Base-by-base conservation (phyloP, 352 stramenopile species). In the Phytophthora aleatoria region DNA sequence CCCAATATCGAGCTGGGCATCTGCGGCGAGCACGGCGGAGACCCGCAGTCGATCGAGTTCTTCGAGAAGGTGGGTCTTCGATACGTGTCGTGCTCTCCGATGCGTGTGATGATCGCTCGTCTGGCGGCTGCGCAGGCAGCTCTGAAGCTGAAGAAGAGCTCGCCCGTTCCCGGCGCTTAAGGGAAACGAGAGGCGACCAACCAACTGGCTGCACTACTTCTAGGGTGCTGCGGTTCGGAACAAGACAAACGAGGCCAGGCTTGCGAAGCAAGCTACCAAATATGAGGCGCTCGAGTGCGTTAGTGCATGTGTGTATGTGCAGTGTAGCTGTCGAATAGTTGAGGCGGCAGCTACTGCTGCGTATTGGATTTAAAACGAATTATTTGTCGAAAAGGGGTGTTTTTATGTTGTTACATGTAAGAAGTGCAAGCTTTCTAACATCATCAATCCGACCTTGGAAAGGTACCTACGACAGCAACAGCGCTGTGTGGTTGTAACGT, bases 41-140 rank as follows among this genome's bases (percentile, higher is more conserved):
- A 67, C 59, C 59, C 59, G 49, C 47, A 69, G 48, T 69, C 61
- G 27, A 69, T 69, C 33, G 61, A 69, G 61, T 64, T 69, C 61
- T 69, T 69, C 49, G 61, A 69, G 61, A 59, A 54, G 38, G 54
- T 69, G 53, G 61, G 54, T 5, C 53, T 69, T 15, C 54, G 38
- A 31, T 69, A 64, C 33, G 47, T 69, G 31, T 69, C 54, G 31
- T 69, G 61, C 61, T 69, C 61, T 39, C 55, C 61, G 54, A 64
- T 69, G 61, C 61, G 61, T 48, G 61, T 69, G 47, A 64, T 69
- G 53, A 69, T 69, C 61, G 61, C 61, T 44, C 61, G 61, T 59
- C 54, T 71, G 35, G 63, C 63, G 57, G 63, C 63, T 13, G 63
- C 63, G 49, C 57, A 71, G 48, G 62, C 61, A 9, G 61, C 53